Base-by-base conservation (phyloP, 2,329 filamentous ascomycete genomes). In the Zasmidium cellare region DNA sequence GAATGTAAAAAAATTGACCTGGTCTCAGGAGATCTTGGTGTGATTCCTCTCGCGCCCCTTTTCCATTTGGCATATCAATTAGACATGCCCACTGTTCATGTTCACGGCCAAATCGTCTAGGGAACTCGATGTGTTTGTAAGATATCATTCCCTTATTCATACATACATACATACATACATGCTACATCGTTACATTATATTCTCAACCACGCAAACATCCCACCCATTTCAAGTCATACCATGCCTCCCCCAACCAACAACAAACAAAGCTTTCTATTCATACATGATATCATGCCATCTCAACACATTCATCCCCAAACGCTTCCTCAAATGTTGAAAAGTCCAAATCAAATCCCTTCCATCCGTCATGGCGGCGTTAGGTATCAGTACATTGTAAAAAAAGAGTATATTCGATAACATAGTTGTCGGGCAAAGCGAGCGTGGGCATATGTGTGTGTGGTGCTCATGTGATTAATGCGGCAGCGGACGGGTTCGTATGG, bases 331-430 rank as follows among this genome's bases (percentile, higher is more conserved):
- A 14, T 9, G 16, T 5, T 6, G 16, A 41, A 41, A 41, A 41
- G 35, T 31, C 28, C 35, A 41, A 14, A n/a, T 41, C 23, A 53
- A 55, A 41, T 41, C 16, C 35, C 35, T 41, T 14, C 35, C 35
- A 18, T 41, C 35, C 35, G 31, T 55, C 53, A 55, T 55, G 46
- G 46, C 53, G 44, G 46, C 53, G 53, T 55, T 41, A 41, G 48
- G 31, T 55, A 55, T 41, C 48, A 55, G 25, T 55, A 55, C 53
- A 55, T 6, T 28, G 25, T 28, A 28, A 28, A 41, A 23, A 35
- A 25, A 45, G 41, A 53, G 41, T 53, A 41, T 41, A n/a, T n/a
- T n/a, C n/a, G n/a, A n/a, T n/a, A n/a, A n/a, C n/a, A 46, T n/a
- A 28, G 23, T 6, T 23, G 28, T 45, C n/a, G n/a, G n/a, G n/a